Base-by-base conservation (phyloP, 2,329 filamentous ascomycete genomes). In the Didymosphaeria variabile region DNA sequence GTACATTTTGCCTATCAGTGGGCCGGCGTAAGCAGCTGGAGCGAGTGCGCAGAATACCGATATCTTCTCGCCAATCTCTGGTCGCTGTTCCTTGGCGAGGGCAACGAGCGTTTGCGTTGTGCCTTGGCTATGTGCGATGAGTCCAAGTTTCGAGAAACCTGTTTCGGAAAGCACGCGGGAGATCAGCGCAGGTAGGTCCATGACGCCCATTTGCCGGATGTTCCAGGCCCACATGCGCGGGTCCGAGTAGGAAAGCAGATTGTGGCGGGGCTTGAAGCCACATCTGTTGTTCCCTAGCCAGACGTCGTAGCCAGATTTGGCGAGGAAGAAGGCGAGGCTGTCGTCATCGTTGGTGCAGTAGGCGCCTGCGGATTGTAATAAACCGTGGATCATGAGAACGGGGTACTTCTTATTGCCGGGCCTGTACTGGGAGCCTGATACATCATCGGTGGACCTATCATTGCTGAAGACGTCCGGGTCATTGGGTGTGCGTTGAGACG, bases 141-240 rank as follows among this genome's bases (percentile, higher is more conserved):
- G 85, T 0, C 90, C 94, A 5, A 97, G 83, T 75, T 94, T 95
- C 17, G 87, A 82, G 71, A 96, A 97, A 0, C 91, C 90, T 0
- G 94, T 97, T 79, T 96, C 91, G 42, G 84, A 85, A 1, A 97
- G 84, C 1, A 97, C 92, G 6, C 92, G 88, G 0, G 90, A 92
- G 1, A 91, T 86, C 36, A 97, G 84, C 0, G 94, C 93, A 0
- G 94, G 86, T 2, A 98, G 84, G 74, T 98, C 94, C 73, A 96
- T 88, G 0, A 94, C 90, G 3, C 93, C 94, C 91, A 97, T 96
- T 72, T 97, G 92, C 0, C 92, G 88, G 58, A 97, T 96, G 67
- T 97, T 97, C 94, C 94, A 98, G 44, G 90, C 88, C 94, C 94
- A 97, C 92, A 97, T 96, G 32, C 93, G 87, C 1, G 94, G 94